Evolutionary conservation across 331 rosid species (phyloP).

Genomic region (Pyracantha coccinea): DNA sequence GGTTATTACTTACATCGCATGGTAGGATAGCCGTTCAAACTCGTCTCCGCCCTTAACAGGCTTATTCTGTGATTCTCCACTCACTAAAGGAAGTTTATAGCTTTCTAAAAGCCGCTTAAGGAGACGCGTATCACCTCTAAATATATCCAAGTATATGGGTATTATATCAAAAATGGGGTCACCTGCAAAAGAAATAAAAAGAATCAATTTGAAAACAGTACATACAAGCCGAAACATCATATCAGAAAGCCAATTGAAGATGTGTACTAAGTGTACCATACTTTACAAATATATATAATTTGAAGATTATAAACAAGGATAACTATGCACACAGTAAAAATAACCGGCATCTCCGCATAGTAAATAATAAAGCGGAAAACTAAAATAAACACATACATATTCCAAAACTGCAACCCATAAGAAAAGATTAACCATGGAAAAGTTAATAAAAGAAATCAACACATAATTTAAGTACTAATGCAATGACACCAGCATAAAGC

Average conservation of each 20-base stretch:
- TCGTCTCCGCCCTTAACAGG: constrained; percentile 38
- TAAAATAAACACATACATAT: neutral
- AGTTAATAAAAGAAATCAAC: neutral
- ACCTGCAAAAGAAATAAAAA: constrained; percentile 45
- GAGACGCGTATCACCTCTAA: constrained; percentile 72
- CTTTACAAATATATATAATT: neutral
- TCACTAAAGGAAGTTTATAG: constrained; percentile 71
- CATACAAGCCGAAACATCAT: neutral
- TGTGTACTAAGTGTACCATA: neutral
- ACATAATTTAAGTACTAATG: neutral
- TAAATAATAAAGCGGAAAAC: neutral
- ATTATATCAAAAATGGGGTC: constrained; percentile 76
- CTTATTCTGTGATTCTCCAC: constrained; percentile 26
- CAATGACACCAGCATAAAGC: neutral
- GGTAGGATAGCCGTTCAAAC: constrained; percentile 67
- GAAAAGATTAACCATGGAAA: neutral
- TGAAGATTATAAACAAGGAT: neutral
- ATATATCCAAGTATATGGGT: constrained; percentile 82
- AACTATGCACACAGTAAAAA: neutral
- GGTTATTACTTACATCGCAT: constrained; percentile 71
- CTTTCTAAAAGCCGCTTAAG: constrained; percentile 61
- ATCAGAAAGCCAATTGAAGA: neutral
- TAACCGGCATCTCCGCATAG: neutral
- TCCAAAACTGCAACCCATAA: neutral
- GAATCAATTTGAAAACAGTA: neutral